Conservation (phyloP, 2,329 filamentous ascomycete genomes). For the Nectriaceae sp. region DNA sequence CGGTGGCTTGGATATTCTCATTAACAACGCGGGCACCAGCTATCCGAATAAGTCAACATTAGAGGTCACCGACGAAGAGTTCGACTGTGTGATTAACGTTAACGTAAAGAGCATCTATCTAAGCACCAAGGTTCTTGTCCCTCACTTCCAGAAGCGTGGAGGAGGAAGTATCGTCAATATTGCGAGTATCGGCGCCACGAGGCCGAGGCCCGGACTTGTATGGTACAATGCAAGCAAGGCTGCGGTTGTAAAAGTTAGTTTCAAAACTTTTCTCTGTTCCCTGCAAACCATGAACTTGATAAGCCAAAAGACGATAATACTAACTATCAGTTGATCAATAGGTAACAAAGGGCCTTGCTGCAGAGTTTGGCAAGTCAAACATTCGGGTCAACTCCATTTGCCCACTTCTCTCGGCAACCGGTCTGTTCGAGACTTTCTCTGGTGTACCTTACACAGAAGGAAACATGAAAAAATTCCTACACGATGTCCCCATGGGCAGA, state of each 20-base stretch:
- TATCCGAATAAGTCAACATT: not conserved
- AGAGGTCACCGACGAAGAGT: constrained; percentile 72
- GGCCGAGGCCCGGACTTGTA: constrained; percentile 73
- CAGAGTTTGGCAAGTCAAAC: constrained; percentile 76
- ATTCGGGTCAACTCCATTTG: constrained; percentile 81
- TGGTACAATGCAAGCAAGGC: constrained; percentile 85
- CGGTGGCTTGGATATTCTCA: not conserved
- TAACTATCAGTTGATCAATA: not conserved
- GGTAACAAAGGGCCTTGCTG: constrained; percentile 48
- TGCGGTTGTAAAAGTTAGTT: constrained; percentile 53
- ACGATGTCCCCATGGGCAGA: constrained; percentile 9
- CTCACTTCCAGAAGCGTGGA: constrained; percentile 71
- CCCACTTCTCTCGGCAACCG: constrained; percentile 41
- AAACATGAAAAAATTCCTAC: constrained; percentile 7
- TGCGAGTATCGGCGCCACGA: constrained; percentile 72
- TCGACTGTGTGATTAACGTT: constrained; percentile 79
- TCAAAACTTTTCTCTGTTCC: not conserved
- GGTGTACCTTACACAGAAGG: constrained; percentile 4
- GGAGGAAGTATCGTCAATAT: constrained; percentile 73
- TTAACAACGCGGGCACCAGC: constrained; percentile 1
- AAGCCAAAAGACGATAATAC: too few relatives aligned
- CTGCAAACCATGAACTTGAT: too few relatives aligned
- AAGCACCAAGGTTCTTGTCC: constrained; percentile 72
- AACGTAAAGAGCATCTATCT: constrained; percentile 89
- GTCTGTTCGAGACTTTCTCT: constrained; percentile 8